Percentiles rank a stretch among this genome's conserved stretches.
Conservation (phyloP, 352 stramenopile species). For the Vaucheria bursata region DNA sequence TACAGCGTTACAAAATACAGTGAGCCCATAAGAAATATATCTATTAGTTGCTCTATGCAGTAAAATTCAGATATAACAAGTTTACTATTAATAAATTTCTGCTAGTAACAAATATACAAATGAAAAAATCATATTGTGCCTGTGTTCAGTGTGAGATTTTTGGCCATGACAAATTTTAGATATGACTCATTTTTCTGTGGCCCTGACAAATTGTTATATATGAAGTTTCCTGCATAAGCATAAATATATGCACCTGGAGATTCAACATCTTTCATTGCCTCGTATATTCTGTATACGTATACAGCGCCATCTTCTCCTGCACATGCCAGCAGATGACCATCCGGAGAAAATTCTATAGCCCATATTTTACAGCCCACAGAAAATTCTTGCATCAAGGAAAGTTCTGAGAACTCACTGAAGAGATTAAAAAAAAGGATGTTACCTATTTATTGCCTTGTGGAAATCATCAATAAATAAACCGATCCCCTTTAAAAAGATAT, state of each 20-base stretch:
- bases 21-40: no score
- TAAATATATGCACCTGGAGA: not conserved
- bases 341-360: slow-evolving; percentile 1
- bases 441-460: no score
- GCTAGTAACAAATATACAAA: not conserved
- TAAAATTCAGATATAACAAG: no score
- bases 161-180: not conserved
- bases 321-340: not conserved
- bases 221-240: not conserved
- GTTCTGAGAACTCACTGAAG: slow-evolving; percentile 12
- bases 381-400: not conserved
- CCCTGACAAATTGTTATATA: not conserved
- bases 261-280: not conserved
- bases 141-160: not conserved
- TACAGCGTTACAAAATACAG: no score
- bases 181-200: no score
- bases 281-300: not conserved
- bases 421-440: no score
- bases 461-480: no score
- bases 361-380: not conserved
- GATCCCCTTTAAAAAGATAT: no score
- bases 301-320: not conserved
- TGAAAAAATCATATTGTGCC: not conserved
- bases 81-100: no score
- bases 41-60: no score